Conservation (phyloP, 2,329 filamentous ascomycete species). For the Reticulascus tulasneorum region DNA sequence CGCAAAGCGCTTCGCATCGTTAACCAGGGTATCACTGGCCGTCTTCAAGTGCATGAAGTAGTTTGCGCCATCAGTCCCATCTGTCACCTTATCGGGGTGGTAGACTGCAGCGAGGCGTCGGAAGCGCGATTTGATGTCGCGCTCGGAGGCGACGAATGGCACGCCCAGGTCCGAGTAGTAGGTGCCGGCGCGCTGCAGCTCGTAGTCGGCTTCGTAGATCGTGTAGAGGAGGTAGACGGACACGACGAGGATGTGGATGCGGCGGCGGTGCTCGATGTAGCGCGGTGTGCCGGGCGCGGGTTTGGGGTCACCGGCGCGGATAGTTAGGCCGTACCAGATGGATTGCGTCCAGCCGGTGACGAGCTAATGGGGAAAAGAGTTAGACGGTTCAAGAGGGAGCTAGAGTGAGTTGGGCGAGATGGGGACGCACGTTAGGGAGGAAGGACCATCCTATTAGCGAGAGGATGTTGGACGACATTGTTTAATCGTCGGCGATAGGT, state of each 20-base stretch:
- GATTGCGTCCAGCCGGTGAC: constrained; percentile 73
- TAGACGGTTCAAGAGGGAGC: not conserved
- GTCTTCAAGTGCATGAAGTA: constrained; percentile 80
- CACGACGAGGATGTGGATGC: constrained; percentile 81
- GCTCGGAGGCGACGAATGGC: constrained; percentile 55
- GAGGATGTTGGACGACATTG: constrained; percentile 46
- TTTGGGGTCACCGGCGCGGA: constrained; percentile 82
- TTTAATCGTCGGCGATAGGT: not conserved
- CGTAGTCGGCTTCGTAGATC: constrained; percentile 85
- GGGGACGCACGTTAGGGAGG: constrained; percentile 44
- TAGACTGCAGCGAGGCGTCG: constrained; percentile 65
- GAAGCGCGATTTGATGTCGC: constrained; percentile 79
- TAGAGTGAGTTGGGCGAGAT: constrained; percentile 1
- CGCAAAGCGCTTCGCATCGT: constrained; percentile 74
- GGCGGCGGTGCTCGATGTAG: constrained; percentile 69
- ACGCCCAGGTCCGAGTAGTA: constrained; percentile 79
- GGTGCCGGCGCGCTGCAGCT: constrained; percentile 65
- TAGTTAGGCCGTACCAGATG: constrained; percentile 81
- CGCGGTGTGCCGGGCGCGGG: constrained; percentile 66
- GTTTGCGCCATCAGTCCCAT: constrained; percentile 30
- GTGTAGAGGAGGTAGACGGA: constrained; percentile 84
- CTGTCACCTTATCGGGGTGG: constrained; percentile 80
- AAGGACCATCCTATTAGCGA: constrained; percentile 56
- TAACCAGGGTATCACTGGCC: constrained; percentile 76
- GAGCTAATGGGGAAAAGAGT: constrained; percentile 47